These are phyloP conservation scores for Syncephalastrum monosporum DNA, from an alignment of 371 early-diverging fungal species.

Conservation along the genomic window DNA sequence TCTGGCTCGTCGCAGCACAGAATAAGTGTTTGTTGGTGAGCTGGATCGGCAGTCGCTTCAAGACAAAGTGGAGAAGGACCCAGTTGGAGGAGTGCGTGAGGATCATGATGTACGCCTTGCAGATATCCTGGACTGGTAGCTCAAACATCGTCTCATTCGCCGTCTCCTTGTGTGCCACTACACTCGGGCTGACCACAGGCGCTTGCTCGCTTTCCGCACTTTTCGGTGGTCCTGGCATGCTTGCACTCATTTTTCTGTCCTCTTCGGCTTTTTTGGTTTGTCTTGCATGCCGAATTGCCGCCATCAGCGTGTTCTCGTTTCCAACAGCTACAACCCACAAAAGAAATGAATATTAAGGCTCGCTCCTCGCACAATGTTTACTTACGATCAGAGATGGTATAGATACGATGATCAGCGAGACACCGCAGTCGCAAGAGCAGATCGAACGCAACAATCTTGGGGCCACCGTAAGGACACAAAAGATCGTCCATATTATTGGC, in stretches of 20 bases:
- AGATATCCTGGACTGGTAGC: conserved; percentile 36
- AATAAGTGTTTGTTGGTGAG: conserved; percentile 75
- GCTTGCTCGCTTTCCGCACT: background rate
- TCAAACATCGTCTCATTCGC: conserved; percentile 17
- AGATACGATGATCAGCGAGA: conserved; percentile 58
- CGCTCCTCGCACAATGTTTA: background rate
- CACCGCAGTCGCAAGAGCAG: conserved; percentile 56
- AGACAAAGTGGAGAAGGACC: conserved; percentile 63
- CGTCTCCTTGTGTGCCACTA: conserved; percentile 27
- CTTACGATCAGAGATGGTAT: conserved; percentile 40
- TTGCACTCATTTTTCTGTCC: background rate
- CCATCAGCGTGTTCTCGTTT: conserved; percentile 6
- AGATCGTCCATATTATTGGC: conserved; percentile 40
- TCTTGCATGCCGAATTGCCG: conserved; percentile 5
- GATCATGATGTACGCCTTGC: conserved; percentile 52
- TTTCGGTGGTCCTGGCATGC: background rate
- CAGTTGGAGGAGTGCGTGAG: conserved; percentile 65
- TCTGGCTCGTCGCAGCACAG: conserved; percentile 52
- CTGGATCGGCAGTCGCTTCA: conserved; percentile 66
- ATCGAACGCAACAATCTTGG: conserved; percentile 56
- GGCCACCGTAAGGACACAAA: conserved; percentile 45
- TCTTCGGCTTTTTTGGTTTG: background rate
- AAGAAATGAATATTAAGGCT: background rate
- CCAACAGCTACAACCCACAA: conserved; percentile 3
- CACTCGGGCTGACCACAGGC: background rate